These are phyloP conservation scores for Aphanomyces euteiches DNA, from an alignment of 352 stramenopile genomes.

Conservation along the genomic window DNA sequence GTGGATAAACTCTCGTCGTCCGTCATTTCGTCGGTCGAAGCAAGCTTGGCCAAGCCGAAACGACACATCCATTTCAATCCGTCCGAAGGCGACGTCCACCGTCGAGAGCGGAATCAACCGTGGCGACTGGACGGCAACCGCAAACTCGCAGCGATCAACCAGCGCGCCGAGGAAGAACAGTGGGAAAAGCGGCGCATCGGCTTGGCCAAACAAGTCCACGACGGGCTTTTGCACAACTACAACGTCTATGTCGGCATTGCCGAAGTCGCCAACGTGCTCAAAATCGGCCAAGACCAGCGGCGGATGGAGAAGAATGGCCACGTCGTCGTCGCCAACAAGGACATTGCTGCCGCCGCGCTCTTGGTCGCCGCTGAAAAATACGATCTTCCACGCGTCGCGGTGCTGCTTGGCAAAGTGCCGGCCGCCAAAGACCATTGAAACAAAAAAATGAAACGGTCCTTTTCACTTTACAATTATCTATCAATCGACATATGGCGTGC, in stretches of 20 bases:
- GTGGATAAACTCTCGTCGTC: not conserved
- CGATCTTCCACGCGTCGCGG: conserved; percentile 60
- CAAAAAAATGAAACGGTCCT: no score
- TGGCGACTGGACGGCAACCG: conserved; percentile 50
- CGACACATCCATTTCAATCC: conserved; percentile 51
- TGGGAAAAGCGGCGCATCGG: conserved; percentile 66
- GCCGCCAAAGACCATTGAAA: conserved; percentile 36
- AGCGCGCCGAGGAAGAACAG: conserved; percentile 51
- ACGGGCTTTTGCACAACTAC: conserved; percentile 63
- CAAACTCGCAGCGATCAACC: conserved; percentile 43
- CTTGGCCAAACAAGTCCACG: conserved; percentile 64
- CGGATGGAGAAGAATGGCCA: conserved; percentile 36
- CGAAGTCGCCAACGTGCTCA: conserved; percentile 58
- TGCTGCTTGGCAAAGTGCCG: conserved; percentile 67
- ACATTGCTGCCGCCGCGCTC: conserved; percentile 59
- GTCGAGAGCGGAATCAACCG: conserved; percentile 45
- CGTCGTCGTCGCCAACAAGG: conserved; percentile 33
- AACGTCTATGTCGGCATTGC: conserved; percentile 67
- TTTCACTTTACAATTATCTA: not conserved
- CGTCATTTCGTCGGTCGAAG: not conserved
- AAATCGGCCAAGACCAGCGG: conserved; percentile 42
- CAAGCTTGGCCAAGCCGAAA: not conserved
- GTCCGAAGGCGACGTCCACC: conserved; percentile 56
- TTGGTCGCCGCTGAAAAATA: conserved; percentile 72
- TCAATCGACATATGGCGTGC: conserved; percentile 15